Base-by-base conservation (phyloP, 208 protist species). In the Wallacemonas sp. region DNA sequence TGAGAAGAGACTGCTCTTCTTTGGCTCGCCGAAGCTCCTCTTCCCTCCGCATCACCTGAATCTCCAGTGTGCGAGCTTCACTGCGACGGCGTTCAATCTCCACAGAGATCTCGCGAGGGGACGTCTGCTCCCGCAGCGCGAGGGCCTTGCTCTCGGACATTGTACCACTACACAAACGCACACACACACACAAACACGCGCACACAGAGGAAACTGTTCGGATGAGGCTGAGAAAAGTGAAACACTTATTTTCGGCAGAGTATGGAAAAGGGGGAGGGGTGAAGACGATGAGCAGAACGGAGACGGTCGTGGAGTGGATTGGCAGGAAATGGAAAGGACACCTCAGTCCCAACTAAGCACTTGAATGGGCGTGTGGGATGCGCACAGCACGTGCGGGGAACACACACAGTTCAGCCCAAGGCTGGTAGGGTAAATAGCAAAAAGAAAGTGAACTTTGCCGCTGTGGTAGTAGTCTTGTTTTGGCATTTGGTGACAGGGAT, bases 1-100 rank as follows among this genome's bases (percentile, higher is more conserved):
- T 83, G 17, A 89, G 68, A 45, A 95, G 71, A 26, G 66, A 59
- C 69, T 89, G 83, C 70, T 95, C 89, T 63, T 95, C 89, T 66
- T 74, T 78, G 17, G 82, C 83, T 46, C 83, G 85, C 30, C 80
- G 81, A 17, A 95, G 79, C 53, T 95, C 83, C 21, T 80, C 85
- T 61, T 87, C 84, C 67, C 87, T 91, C 15, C 81, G 73, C 1
- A 75, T 61, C 10, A 92, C 65, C 45, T 89, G 76, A 15, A 92
- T 38, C 64, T 95, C 83, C 24, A 95, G 54, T 32, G 41, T 70
- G 9, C 88, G 84, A 27, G 71, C 82, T 37, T 91, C 72, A 26
- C 73, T 83, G 3, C 76, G 71, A 13, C 77, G 66, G 5, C 76
- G 78, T 61, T 88, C 83, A 44, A 90, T 54, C 58, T 84, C 74